These are phyloP conservation scores for Agastache rugosa DNA, from an alignment of 257 asterid genomes.

Conservation along the genomic window DNA sequence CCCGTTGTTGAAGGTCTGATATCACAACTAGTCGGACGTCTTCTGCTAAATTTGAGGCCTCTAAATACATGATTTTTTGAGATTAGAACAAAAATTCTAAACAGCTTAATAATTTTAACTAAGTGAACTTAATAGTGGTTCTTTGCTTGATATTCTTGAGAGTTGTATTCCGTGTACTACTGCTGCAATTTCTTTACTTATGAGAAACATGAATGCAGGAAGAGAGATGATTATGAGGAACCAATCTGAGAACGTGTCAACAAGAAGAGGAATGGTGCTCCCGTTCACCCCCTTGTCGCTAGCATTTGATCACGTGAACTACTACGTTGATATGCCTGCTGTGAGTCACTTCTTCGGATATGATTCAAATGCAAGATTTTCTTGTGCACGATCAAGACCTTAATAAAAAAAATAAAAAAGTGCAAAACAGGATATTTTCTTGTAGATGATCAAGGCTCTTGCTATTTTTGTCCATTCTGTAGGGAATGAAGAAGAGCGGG, in stretches of 20 bases:
- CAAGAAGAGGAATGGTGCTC: constrained; percentile 86
- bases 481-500: constrained; percentile 86
- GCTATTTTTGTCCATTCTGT: constrained; percentile 19
- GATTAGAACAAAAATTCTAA: background rate
- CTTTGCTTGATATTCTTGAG: background rate
- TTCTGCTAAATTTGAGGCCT: constrained; percentile 14
- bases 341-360: constrained; percentile 54
- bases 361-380: constrained; percentile 1
- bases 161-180: background rate
- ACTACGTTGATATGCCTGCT: constrained; percentile 92
- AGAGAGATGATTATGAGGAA: constrained; percentile 48
- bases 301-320: constrained; percentile 83
- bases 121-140: background rate
- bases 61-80: background rate
- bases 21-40: background rate
- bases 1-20: constrained; percentile 53
- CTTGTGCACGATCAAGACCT: background rate
- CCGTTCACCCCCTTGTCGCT: constrained; percentile 91
- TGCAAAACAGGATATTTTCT: too few species aligned
- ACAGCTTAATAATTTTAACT: background rate
- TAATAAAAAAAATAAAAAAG: too few species aligned
- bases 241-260: constrained; percentile 33
- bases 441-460: background rate
- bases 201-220: constrained; percentile 49
- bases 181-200: constrained; percentile 12